Conservation (phyloP, 1,284 basidiomycete species). For the Anthracocystis walkeri region DNA sequence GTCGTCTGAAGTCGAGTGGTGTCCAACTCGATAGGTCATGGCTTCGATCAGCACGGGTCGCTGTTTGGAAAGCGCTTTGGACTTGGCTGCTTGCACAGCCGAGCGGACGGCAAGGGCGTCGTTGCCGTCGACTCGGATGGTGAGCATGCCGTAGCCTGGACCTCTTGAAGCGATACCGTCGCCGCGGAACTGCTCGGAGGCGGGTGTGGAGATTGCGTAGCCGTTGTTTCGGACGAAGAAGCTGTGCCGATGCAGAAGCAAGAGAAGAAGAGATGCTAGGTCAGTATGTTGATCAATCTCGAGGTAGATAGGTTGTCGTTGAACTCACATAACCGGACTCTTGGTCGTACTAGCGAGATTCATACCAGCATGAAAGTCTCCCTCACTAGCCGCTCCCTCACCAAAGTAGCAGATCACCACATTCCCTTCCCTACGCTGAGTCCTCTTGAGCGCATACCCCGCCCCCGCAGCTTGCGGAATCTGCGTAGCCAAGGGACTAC, state of each 20-base stretch:
- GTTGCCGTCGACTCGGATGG: slow-evolving; percentile 84
- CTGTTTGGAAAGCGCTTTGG: slow-evolving; percentile 78
- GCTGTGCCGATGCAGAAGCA: slow-evolving; percentile 70
- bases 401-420: slow-evolving; percentile 93
- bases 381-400: slow-evolving; percentile 75
- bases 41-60: slow-evolving; percentile 87
- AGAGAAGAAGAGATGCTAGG: slow-evolving; percentile 65
- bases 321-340: slow-evolving; percentile 59
- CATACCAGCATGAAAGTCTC: slow-evolving; percentile 74
- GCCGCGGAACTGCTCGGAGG: slow-evolving; percentile 80
- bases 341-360: slow-evolving; percentile 69
- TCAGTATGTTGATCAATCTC: neutral
- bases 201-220: slow-evolving; percentile 93
- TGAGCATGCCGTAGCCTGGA: slow-evolving; percentile 85
- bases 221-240: slow-evolving; percentile 79
- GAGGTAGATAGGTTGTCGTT: neutral
- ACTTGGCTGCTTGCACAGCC: slow-evolving; percentile 83
- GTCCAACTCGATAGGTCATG: slow-evolving; percentile 76
- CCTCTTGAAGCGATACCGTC: slow-evolving; percentile 77
- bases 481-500: slow-evolving; percentile 92
- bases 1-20: slow-evolving; percentile 94
- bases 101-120: slow-evolving; percentile 87
- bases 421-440: slow-evolving; percentile 74
- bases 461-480: slow-evolving; percentile 96
- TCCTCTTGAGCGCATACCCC: slow-evolving; percentile 86